Evolutionary conservation across 495 filamentous ascomycete species (phyloP).

Genomic region (Beverwykella pulmonaria): DNA sequence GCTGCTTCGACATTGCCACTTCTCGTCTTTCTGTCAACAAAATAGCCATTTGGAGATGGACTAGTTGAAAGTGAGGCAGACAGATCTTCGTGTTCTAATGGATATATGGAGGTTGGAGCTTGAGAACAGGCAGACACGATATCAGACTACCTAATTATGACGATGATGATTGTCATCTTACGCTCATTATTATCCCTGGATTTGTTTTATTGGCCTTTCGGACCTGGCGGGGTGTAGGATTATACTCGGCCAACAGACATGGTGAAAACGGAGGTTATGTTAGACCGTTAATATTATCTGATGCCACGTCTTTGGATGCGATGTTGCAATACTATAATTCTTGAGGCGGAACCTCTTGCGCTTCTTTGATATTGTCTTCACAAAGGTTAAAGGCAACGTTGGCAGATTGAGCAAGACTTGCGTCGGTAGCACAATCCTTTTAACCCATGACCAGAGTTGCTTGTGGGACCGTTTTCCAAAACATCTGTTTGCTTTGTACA

Average conservation of each 20-base stretch:
- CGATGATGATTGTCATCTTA: constrained; percentile 29
- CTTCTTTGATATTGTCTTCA: too few species aligned
- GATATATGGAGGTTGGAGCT: constrained; percentile 21
- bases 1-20: neutral
- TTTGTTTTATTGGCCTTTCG: neutral
- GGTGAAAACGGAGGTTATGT: neutral
- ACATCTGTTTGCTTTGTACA: too few species aligned
- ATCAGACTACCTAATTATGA: constrained; percentile 6
- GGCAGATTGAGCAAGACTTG: too few species aligned
- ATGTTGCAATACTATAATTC: too few species aligned
- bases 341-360: too few species aligned
- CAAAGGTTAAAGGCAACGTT: too few species aligned
- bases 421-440: too few species aligned
- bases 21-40: neutral
- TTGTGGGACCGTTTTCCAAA: too few species aligned
- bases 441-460: too few species aligned
- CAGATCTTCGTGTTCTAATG: constrained; percentile 15
- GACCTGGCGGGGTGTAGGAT: neutral
- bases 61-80: neutral
- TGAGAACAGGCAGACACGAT: neutral
- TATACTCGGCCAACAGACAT: neutral
- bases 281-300: too few species aligned
- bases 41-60: constrained; percentile 5
- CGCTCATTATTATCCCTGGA: constrained; percentile 28
- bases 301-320: too few species aligned